Conservation (phyloP, 2,329 filamentous ascomycete species). For the Cadophora gregata region DNA sequence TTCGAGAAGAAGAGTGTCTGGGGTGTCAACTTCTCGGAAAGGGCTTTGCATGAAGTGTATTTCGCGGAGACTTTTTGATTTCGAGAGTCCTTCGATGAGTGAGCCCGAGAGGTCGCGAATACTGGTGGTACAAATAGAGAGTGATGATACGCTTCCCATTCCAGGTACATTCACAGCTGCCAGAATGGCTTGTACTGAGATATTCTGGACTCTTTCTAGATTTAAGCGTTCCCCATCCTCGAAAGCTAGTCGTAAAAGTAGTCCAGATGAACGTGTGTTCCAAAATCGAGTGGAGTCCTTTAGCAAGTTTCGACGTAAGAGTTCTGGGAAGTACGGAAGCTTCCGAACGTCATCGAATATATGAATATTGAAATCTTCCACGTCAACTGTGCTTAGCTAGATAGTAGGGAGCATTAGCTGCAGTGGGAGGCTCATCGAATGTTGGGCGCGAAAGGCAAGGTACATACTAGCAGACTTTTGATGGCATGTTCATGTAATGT, state of each 20-base stretch:
- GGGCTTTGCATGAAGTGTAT: slow-evolving; percentile 14
- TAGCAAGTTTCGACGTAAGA: neutral
- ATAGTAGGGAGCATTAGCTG: too few species aligned
- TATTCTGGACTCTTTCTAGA: neutral
- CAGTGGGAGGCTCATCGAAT: too few species aligned
- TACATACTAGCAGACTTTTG: neutral
- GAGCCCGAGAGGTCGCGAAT: neutral
- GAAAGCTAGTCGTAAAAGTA: neutral
- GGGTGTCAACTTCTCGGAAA: neutral
- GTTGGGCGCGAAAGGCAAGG: neutral
- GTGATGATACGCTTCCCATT: neutral
- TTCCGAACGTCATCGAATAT: neutral
- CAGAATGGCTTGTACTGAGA: neutral
- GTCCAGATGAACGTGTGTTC: neutral
- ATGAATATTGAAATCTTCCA: neutral
- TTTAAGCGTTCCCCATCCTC: neutral
- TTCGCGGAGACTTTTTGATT: neutral
- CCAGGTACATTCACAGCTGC: neutral
- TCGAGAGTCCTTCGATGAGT: neutral
- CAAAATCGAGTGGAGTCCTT: neutral
- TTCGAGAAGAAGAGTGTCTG: neutral
- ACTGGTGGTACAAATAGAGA: neutral
- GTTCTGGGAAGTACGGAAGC: neutral
- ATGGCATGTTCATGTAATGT: neutral
- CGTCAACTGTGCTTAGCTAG: neutral